Evolutionary conservation across 2,329 filamentous ascomycete genomes (phyloP), one percentile per base, ranked within the genome.

Genomic region (Sarocladium kiliense): DNA sequence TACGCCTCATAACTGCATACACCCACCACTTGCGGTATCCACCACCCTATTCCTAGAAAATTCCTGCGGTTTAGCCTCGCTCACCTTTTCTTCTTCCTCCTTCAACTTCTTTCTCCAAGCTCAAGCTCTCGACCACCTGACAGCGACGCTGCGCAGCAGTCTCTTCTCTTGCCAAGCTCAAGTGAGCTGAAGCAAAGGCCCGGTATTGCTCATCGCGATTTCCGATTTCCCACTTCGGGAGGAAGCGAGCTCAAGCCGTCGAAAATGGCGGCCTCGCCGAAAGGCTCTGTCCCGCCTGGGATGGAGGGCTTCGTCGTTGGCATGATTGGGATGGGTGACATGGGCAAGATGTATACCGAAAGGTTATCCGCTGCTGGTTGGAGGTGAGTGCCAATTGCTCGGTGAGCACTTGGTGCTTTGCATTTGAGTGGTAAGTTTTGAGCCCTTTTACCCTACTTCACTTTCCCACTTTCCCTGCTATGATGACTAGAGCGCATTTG

Each of bases 401-500:
- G n/a, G n/a, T n/a, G n/a, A n/a, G n/a, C n/a, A n/a, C n/a, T n/a
- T 23, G 26, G 47, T 51, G 30, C 27, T 5, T 34, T 55, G 18
- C 16, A 32, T 54, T 26, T 25, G 61, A 59, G 65, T 70, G 69
- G 74, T 77, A 71, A 73, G 74, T 68, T 54, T 32, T 54, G 49
- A 50, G n/a, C n/a, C 37, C 56, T 58, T 55, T 30, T 56, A 50
- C 49, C 54, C 53, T 55, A 14, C 34, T 36, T 50, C 23, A 18
- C 44, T 50, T 54, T 56, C 55, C 57, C 65, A 72, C 60, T 66
- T 55, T 58, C 45, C 50, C 66, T 71, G 71, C 71, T 70, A 91
- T 95, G 93, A 97, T 97, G 93, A 97, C 93, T 91, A 93, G 93
- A 97, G 93, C 92, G 93, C 93, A 97, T 97, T 97, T 97, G 93